These are phyloP conservation scores for Dillenia suffruticosa DNA, from an alignment of 164 flowering plant species.

Conservation along the genomic window DNA sequence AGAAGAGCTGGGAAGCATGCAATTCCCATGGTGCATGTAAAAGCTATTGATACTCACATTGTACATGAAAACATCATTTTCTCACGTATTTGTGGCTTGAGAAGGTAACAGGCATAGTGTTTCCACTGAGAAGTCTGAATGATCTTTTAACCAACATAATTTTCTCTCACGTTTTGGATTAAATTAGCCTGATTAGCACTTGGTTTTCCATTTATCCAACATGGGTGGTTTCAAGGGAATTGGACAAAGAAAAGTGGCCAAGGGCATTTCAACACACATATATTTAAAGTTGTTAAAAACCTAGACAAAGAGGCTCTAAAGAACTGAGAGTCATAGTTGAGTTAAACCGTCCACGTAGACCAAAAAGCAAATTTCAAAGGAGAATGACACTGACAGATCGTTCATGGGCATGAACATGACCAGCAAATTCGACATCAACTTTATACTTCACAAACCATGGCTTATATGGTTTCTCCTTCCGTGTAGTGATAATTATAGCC, in stretches of 20 bases:
- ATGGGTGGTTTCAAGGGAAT: not conserved
- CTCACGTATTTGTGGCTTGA: no score
- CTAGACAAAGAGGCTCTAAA: no score
- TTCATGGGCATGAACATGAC: conserved; percentile 93
- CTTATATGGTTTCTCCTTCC: no score
- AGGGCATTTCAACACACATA: not conserved
- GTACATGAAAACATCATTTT: no score
- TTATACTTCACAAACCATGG: no score
- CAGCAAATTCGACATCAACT: conserved; percentile 81
- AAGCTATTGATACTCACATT: no score
- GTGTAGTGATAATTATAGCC: conserved; percentile 69
- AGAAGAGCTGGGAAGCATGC: conserved; percentile 23
- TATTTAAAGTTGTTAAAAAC: not conserved
- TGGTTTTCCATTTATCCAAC: not conserved
- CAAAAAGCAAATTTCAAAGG: no score
- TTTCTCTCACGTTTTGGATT: no score
- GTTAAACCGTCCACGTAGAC: not conserved
- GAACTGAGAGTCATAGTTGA: not conserved
- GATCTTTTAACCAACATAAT: no score
- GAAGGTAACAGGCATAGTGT: no score
- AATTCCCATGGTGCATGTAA: conserved; percentile 21
- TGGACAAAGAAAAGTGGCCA: not conserved
- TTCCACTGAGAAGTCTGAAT: no score
- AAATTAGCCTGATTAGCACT: no score
- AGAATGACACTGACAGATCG: conserved; percentile 61